These are phyloP conservation scores for Nemania bipapillata DNA, from an alignment of 2,329 filamentous ascomycete genomes.

Conservation along the genomic window DNA sequence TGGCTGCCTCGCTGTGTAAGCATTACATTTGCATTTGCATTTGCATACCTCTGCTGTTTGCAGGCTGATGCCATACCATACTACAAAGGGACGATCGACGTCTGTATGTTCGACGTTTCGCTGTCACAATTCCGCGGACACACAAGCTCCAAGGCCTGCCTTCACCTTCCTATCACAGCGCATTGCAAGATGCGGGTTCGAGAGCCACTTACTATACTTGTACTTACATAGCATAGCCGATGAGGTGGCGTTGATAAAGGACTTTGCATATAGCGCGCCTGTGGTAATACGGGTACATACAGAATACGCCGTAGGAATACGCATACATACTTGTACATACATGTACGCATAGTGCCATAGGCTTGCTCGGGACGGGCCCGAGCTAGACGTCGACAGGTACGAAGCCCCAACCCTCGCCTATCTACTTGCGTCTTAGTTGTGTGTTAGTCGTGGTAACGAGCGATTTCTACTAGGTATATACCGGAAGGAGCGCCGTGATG, in stretches of 20 bases:
- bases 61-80: not conserved
- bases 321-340: no score
- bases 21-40: not conserved
- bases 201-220: no score
- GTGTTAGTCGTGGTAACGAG: not conserved
- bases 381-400: no score
- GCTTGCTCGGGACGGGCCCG: no score
- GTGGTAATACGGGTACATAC: not conserved
- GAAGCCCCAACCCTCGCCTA: not conserved
- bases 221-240: no score
- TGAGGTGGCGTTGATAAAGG: conserved; percentile 7
- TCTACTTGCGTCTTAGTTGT: no score
- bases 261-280: conserved; percentile 2
- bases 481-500: conserved; percentile 32
- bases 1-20: no score
- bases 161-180: conserved; percentile 36
- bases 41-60: not conserved
- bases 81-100: not conserved
- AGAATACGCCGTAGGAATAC: no score
- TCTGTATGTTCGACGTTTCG: not conserved
- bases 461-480: conserved; percentile 5
- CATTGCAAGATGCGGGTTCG: conserved; percentile 18
- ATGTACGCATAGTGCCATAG: no score
- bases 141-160: not conserved
- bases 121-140: not conserved